phyloP scores from a whole-genome alignment of 2,329 filamentous ascomycete genomes.

The Ascochyta viciae-villosae region DNA sequence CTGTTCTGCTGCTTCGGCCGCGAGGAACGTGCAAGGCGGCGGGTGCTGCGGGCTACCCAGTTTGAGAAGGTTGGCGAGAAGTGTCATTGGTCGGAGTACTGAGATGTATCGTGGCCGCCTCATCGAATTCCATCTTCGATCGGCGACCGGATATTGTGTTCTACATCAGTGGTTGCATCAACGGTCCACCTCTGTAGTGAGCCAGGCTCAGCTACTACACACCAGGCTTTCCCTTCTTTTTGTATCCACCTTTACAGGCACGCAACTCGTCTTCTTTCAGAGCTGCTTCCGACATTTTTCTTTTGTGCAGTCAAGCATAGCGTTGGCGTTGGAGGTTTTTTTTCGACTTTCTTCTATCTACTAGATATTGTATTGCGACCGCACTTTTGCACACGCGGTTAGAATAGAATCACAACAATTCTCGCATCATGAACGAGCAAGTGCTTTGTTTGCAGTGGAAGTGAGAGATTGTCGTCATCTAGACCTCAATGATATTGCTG shows the following conservation, averaged over 20 bases:
- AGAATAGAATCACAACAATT: too few relatives aligned
- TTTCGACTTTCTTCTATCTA: background rate
- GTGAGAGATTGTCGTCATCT: too few relatives aligned
- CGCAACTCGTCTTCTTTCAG: background rate
- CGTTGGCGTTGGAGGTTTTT: background rate
- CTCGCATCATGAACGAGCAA: too few relatives aligned
- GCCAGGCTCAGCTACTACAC: background rate
- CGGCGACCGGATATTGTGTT: too few relatives aligned
- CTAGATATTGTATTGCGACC: background rate
- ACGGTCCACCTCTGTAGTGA: background rate
- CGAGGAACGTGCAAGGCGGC: slow-evolving; percentile 38
- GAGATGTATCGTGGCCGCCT: background rate
- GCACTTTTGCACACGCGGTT: background rate
- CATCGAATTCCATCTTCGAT: too few relatives aligned
- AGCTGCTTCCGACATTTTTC: background rate
- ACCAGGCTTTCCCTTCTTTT: background rate
- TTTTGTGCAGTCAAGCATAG: slow-evolving; percentile 1
- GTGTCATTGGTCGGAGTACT: slow-evolving; percentile 44
- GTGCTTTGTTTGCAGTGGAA: too few relatives aligned
- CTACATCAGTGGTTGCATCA: background rate
- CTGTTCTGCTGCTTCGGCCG: slow-evolving; percentile 46
- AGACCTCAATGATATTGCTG: background rate
- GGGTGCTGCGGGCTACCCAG: slow-evolving; percentile 26
- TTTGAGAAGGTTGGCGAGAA: slow-evolving; percentile 44
- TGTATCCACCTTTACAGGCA: background rate